phyloP scores from a whole-genome alignment of 495 filamentous ascomycete species.

The Chaetomium fimeti region DNA sequence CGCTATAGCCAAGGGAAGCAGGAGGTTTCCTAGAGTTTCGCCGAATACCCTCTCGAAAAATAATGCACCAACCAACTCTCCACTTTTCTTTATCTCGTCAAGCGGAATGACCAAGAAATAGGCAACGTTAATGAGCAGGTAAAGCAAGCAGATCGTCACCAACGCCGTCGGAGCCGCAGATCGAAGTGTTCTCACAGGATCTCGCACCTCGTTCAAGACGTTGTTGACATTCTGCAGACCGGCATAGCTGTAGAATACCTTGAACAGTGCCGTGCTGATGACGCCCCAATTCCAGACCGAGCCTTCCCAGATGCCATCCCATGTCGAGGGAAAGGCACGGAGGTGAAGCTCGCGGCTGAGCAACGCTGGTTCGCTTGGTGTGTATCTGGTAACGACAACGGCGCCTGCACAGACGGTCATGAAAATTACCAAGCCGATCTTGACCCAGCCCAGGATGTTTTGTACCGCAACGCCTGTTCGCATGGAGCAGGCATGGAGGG shows the following conservation, averaged over 20 bases:
- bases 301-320: slow-evolving; percentile 29
- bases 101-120: slow-evolving; percentile 68
- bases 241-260: slow-evolving; percentile 51
- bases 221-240: slow-evolving; percentile 50
- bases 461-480: slow-evolving; percentile 64
- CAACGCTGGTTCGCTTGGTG: slow-evolving; percentile 8
- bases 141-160: slow-evolving; percentile 55
- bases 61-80: slow-evolving; percentile 65
- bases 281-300: slow-evolving; percentile 34
- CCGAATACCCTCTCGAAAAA: slow-evolving; percentile 70
- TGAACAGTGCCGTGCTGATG: slow-evolving; percentile 49
- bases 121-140: slow-evolving; percentile 65
- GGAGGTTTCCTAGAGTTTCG: slow-evolving; percentile 49
- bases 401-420: slow-evolving; percentile 60
- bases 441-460: slow-evolving; percentile 65
- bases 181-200: slow-evolving; percentile 60
- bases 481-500: slow-evolving; percentile 61
- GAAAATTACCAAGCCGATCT: slow-evolving; percentile 63
- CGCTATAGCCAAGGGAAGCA: slow-evolving; percentile 5
- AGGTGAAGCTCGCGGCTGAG: slow-evolving; percentile 1
- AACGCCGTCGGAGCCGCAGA: slow-evolving; percentile 62
- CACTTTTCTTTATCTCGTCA: slow-evolving; percentile 65
- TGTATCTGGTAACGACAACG: slow-evolving; percentile 48
- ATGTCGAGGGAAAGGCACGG: slow-evolving; percentile 23
- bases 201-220: slow-evolving; percentile 58